Evolutionary conservation across 495 filamentous ascomycete species (phyloP), one percentile per base, ranked within the genome.

Genomic region (Choiromyces venosus): DNA sequence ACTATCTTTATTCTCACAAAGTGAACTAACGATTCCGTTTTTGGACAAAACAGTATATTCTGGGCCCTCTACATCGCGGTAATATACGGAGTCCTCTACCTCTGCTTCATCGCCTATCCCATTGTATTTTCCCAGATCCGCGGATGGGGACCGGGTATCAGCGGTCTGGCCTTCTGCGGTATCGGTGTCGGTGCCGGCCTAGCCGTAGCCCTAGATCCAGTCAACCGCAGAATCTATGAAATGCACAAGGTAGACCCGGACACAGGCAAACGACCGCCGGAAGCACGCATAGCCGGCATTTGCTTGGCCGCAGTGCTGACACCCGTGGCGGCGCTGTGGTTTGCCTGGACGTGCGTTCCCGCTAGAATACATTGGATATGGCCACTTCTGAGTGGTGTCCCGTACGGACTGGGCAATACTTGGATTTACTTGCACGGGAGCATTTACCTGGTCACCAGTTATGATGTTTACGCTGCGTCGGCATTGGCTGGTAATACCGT

Each of bases 91-190:
- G 92, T 93, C 68, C 85, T 96, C 0, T 96, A 96, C 80, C 86
- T 96, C 42, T 93, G 92, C 83, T 97, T 97, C 83, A 89, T 92
- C 38, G 92, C 92, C 35, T 90, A 89, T 76, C 93, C 93, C 7
- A 90, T 96, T 70, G 89, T 97, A 69, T 97, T 92, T 83, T 84
- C 87, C 37, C 80, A 88, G 37, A 79, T 89, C 71, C 91, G 93
- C 39, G 88, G 89, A 76, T 97, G 93, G 93, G 86, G 86, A 46
- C 85, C 89, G 52, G 89, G 91, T 64, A 80, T 92, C 42, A 85
- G 88, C 1, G 91, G 91, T n/a, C 87, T 97, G 3, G 85, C 92
- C 9, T 97, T 95, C 83, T 79, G 89, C 5, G 92, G 92, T 37
- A 93, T 97, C 70, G 92, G 92, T 74, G 83, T 91, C 73, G 93